Conservation (phyloP, 2,329 filamentous ascomycete genomes). For the Venturiaceae sp. region DNA sequence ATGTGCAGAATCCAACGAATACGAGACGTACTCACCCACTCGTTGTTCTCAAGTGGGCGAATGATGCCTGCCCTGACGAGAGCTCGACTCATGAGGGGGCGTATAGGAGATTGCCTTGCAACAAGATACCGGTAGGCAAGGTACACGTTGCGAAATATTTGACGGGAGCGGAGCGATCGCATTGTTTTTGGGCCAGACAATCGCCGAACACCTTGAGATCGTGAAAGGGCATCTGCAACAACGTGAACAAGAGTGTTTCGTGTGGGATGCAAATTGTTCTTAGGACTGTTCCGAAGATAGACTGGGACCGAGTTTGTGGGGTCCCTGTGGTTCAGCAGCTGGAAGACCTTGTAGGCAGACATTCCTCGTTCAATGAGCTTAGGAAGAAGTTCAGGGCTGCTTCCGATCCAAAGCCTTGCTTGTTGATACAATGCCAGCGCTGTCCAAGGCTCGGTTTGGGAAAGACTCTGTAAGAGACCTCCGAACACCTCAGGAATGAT, state of each 20-base stretch:
- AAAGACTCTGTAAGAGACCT: not conserved
- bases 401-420: not conserved
- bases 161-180: constrained; percentile 18
- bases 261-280: not conserved
- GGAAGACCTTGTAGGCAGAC: not conserved
- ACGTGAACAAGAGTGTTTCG: constrained; percentile 26
- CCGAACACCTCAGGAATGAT: not conserved
- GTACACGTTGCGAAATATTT: constrained; percentile 34
- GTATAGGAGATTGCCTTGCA: constrained; percentile 30
- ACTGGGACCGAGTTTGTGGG: not conserved
- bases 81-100: constrained; percentile 34
- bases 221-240: constrained; percentile 34
- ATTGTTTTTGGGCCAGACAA: constrained; percentile 19
- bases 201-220: not conserved
- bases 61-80: constrained; percentile 40
- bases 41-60: constrained; percentile 28
- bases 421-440: not conserved
- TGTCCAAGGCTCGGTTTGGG: not conserved
- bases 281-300: not conserved
- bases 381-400: not conserved
- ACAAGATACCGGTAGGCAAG: constrained; percentile 37
- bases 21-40: constrained; percentile 21
- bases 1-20: constrained; percentile 34
- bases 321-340: not conserved
- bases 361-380: not conserved